These are phyloP conservation scores for Neurospora hispaniola DNA, from an alignment of 495 filamentous ascomycete genomes.

Conservation along the genomic window DNA sequence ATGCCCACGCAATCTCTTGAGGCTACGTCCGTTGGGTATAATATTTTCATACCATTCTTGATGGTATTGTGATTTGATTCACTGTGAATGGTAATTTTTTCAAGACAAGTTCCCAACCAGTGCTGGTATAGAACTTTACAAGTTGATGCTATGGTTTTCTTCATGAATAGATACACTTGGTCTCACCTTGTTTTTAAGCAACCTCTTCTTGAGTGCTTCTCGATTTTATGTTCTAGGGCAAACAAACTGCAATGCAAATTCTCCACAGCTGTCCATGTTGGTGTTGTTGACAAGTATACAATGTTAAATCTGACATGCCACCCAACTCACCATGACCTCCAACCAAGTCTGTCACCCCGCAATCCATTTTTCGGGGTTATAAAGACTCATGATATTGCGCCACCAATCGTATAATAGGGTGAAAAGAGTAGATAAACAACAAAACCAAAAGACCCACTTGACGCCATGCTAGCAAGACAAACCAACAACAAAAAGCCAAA, in stretches of 20 bases:
- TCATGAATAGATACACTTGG: too few relatives aligned
- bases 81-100: too few relatives aligned
- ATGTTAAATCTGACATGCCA: neutral
- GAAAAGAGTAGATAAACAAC: neutral
- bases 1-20: too few relatives aligned
- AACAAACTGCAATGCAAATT: neutral
- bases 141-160: too few relatives aligned
- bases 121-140: too few relatives aligned
- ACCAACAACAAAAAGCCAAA: neutral
- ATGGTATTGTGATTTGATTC: too few relatives aligned
- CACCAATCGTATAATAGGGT: neutral
- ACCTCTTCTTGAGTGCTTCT: neutral
- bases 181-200: too few relatives aligned
- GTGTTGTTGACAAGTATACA: neutral
- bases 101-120: too few relatives aligned
- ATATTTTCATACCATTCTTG: too few relatives aligned
- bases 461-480: neutral
- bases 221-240: neutral
- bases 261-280: neutral
- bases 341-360: neutral
- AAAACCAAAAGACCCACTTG: neutral
- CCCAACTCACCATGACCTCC: neutral
- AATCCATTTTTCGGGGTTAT: neutral
- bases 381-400: neutral
- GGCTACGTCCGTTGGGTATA: too few relatives aligned